phyloP scores from a whole-genome alignment of 805 yeast genomes.

The Suhomyces sp. region DNA sequence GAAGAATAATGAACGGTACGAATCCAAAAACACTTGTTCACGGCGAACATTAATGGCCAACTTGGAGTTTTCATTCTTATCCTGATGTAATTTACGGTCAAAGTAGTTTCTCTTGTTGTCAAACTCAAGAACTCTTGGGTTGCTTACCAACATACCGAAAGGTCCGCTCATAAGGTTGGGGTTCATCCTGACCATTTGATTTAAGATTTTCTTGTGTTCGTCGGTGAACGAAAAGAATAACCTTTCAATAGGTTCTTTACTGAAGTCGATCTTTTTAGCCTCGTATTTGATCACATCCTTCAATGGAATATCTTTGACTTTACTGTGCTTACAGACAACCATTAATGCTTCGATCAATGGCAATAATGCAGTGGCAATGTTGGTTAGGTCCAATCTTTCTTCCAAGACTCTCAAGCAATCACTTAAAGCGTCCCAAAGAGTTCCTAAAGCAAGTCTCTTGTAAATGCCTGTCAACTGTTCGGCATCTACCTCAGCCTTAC shows the following conservation, averaged over 20 bases:
- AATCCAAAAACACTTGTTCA: conserved; percentile 88
- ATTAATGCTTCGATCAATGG: conserved; percentile 89
- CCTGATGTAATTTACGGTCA: conserved; percentile 64
- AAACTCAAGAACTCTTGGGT: conserved; percentile 87
- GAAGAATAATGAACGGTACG: conserved; percentile 78
- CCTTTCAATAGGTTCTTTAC: conserved; percentile 71
- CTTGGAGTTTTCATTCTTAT: conserved; percentile 43
- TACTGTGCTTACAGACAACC: conserved; percentile 92
- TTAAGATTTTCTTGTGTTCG: conserved; percentile 80
- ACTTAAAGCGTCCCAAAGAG: conserved; percentile 82
- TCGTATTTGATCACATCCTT: conserved; percentile 60
- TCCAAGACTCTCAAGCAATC: conserved; percentile 65
- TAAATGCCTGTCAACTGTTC: conserved; percentile 57
- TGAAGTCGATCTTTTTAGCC: conserved; percentile 60
- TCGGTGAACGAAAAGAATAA: conserved; percentile 84
- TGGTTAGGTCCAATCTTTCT: conserved; percentile 46
- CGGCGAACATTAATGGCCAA: conserved; percentile 71
- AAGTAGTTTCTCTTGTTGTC: conserved; percentile 90
- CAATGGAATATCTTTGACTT: conserved; percentile 53
- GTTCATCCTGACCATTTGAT: conserved; percentile 86
- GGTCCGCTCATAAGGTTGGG: conserved; percentile 96
- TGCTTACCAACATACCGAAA: conserved; percentile 80
- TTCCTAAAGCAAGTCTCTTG: conserved; percentile 64
- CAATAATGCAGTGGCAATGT: conserved; percentile 71
- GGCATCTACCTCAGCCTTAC: conserved; percentile 10